These are phyloP conservation scores for Crithidia mellificae DNA, from an alignment of 208 protist genomes.

Conservation along the genomic window DNA sequence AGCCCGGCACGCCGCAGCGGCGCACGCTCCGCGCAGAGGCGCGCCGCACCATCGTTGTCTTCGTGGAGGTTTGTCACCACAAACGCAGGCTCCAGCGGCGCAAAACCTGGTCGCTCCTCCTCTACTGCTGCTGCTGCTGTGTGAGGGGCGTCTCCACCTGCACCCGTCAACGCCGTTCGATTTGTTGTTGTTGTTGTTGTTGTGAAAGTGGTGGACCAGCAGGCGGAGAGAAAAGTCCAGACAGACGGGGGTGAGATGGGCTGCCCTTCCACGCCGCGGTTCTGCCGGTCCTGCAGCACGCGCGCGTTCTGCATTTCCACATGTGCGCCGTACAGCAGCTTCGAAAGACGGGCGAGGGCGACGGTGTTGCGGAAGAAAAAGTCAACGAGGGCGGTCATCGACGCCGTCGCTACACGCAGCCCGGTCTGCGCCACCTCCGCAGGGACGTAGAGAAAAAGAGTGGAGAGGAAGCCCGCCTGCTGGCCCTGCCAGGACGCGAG, in stretches of 20 bases:
- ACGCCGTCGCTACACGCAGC: not conserved
- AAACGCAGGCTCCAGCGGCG: not conserved
- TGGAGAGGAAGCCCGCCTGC: not conserved
- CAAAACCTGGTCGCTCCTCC: not conserved
- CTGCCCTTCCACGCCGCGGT: constrained; percentile 11
- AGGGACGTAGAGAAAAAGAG: not conserved
- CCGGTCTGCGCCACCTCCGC: not conserved
- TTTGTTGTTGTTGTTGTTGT: too few species aligned
- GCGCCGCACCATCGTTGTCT: not conserved
- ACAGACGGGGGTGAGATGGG: not conserved
- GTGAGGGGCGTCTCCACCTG: too few species aligned
- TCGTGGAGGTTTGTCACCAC: not conserved
- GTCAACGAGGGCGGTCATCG: not conserved
- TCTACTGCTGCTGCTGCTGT: not conserved
- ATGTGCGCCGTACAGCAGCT: not conserved
- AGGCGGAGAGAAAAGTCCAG: not conserved
- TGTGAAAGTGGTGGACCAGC: not conserved
- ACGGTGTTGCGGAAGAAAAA: not conserved
- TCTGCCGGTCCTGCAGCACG: constrained; percentile 7
- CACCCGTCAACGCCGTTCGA: too few species aligned
- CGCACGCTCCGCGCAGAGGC: not conserved
- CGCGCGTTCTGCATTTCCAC: not conserved
- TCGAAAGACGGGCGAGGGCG: not conserved
- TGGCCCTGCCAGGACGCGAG: not conserved
- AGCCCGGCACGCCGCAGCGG: not conserved